Base-by-base conservation (phyloP, 1,284 basidiomycete genomes). In the Mycosarcoma maydis region DNA sequence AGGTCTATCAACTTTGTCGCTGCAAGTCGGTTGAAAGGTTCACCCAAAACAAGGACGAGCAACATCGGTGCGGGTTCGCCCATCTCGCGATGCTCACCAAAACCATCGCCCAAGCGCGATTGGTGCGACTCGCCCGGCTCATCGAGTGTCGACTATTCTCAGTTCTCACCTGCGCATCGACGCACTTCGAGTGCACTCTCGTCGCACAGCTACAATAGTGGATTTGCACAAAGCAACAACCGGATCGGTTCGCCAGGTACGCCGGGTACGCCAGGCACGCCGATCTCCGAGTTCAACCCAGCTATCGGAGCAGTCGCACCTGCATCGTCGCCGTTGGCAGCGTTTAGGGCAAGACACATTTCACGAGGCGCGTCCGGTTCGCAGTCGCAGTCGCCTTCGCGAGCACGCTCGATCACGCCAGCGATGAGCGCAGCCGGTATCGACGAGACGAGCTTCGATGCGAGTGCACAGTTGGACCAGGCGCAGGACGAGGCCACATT, bases 291-390 rank as follows among this genome's bases (percentile, higher is more conserved):
- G n/a, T n/a, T n/a, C n/a, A n/a, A n/a, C n/a, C n/a, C n/a, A n/a
- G n/a, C n/a, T n/a, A n/a, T n/a, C n/a, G n/a, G n/a, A 38, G 26
- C 36, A 50, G 53, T 83, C 85, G 36, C 3, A 86, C 85, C 19
- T 87, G 87, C 37, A 87, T 90, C 51, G 86, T 88, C 76, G 82
- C 84, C 60, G 85, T 86, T 17, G 85, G 85, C 33, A 78, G 84
- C 32, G 77, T 89, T 71, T 87, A 88, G 87, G 88, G 89, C 73
- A 85, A 84, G 42, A 83, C 84, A 39, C 34, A 36, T 51, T 6
- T 23, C 40, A 3, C 17, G 44, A 5, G 33, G 19, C 6, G 34
- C 23, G 4, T 34, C 34, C 23, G 34, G 33, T 4, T 38, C 38
- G 6, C 48, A n/a, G n/a, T n/a, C n/a, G n/a, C n/a, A n/a, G n/a